phyloP scores from a whole-genome alignment of 352 stramenopile species.

The Phytopythium vexans region DNA sequence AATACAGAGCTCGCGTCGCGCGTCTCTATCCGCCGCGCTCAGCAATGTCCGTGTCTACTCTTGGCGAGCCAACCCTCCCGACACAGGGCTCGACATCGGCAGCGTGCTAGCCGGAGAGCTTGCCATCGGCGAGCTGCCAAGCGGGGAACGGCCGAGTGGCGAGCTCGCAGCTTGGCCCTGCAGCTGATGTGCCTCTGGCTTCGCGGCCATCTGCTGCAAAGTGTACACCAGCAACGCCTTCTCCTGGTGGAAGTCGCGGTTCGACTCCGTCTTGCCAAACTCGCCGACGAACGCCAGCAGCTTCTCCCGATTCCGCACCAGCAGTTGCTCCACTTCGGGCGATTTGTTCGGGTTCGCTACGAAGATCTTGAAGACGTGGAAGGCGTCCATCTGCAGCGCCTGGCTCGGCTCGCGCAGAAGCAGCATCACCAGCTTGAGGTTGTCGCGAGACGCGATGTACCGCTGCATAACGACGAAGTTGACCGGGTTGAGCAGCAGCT shows the following conservation, averaged over 20 bases:
- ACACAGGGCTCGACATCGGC: constrained; percentile 25
- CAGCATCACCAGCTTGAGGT: constrained; percentile 76
- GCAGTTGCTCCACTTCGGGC: constrained; percentile 60
- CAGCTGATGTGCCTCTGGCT: constrained; percentile 17
- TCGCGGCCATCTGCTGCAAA: constrained; percentile 56
- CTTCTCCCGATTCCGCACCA: constrained; percentile 76
- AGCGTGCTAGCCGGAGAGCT: constrained; percentile 42
- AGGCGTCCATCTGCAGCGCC: constrained; percentile 77
- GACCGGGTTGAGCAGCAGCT: constrained; percentile 68
- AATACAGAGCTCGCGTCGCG: not conserved
- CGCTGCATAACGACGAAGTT: constrained; percentile 80
- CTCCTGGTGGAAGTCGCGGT: constrained; percentile 74
- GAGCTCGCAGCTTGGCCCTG: constrained; percentile 12
- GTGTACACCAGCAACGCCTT: constrained; percentile 70
- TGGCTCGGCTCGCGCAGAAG: constrained; percentile 73
- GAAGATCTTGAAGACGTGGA: constrained; percentile 89
- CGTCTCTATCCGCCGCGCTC: not conserved
- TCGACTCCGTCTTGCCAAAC: constrained; percentile 71
- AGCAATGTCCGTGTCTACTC: constrained; percentile 18
- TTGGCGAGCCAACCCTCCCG: constrained; percentile 33
- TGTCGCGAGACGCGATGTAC: constrained; percentile 65
- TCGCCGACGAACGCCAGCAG: constrained; percentile 71
- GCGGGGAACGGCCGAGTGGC: constrained; percentile 15
- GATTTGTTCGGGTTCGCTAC: constrained; percentile 85
- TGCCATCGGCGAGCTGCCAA: constrained; percentile 1